A percentile compares a stretch with the other conserved stretches of the same genome.
Evolutionary conservation across 139 green algal genomes (phyloP).

Genomic region (Volvox reticuliferus): DNA sequence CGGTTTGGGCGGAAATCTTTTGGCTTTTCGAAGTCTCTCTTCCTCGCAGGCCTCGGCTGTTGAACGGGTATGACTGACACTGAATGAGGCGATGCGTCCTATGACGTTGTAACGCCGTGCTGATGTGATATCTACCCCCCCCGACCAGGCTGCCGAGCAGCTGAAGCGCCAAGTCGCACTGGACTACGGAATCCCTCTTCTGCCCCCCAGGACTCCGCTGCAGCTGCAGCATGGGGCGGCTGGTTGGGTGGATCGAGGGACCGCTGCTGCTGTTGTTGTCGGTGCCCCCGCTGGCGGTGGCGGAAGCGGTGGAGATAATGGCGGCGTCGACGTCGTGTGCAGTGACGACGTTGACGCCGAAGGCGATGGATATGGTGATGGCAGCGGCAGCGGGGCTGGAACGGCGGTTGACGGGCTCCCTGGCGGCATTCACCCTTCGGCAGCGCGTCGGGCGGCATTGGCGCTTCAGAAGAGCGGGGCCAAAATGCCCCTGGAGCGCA

Average conservation of each 20-base stretch:
- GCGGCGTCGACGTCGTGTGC: neutral
- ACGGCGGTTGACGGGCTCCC: neutral
- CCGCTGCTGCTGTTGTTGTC: too few species aligned
- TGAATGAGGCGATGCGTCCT: too few species aligned
- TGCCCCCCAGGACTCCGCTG: conserved; percentile 41
- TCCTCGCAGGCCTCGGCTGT: too few species aligned
- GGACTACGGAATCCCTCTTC: conserved; percentile 75
- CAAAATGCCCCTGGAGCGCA: conserved; percentile 39
- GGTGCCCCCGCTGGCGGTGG: conserved; percentile 25
- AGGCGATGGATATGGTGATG: conserved; percentile 9
- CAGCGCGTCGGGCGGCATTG: conserved; percentile 55
- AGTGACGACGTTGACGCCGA: neutral
- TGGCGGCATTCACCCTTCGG: conserved; percentile 21
- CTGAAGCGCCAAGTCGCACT: conserved; percentile 73
- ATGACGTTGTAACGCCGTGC: too few species aligned
- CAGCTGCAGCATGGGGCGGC: neutral
- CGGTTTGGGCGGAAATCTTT: too few species aligned
- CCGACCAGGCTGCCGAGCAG: conserved; percentile 67
- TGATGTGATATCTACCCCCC: too few species aligned
- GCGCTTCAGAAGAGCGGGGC: conserved; percentile 51
- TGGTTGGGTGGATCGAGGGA: too few species aligned
- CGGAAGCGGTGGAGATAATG: conserved; percentile 1
- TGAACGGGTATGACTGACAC: too few species aligned
- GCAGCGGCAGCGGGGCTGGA: neutral
- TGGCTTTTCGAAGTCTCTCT: too few species aligned